Conservation (phyloP, 2,329 filamentous ascomycete genomes). For the Alternaria triticina region DNA sequence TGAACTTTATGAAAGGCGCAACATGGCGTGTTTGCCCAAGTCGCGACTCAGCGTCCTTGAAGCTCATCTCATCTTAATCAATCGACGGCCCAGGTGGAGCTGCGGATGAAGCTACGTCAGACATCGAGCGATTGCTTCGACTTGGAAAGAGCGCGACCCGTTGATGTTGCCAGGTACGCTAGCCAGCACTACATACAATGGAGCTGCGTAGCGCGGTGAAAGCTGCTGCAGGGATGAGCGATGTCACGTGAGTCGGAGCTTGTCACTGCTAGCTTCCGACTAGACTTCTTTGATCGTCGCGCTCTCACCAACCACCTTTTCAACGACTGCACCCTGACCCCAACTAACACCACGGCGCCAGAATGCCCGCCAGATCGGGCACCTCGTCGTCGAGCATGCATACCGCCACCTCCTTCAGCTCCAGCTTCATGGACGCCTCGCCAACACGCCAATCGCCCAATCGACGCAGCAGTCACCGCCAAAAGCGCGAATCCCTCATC, state of each 20-base stretch:
- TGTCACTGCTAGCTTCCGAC: slow-evolving; percentile 8
- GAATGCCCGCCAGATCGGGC: slow-evolving; percentile 42
- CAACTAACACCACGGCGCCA: slow-evolving; percentile 13
- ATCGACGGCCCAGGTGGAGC: background rate
- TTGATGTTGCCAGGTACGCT: background rate
- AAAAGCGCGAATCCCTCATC: slow-evolving; percentile 31
- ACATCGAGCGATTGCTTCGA: background rate
- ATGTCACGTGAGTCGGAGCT: slow-evolving; percentile 18
- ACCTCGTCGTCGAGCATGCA: slow-evolving; percentile 45
- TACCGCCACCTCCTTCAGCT: slow-evolving; percentile 40
- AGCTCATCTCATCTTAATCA: slow-evolving; percentile 1
- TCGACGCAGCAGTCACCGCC: slow-evolving; percentile 32
- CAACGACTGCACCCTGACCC: slow-evolving; percentile 11
- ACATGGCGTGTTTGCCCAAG: slow-evolving; percentile 5
- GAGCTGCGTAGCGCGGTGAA: slow-evolving; percentile 3
- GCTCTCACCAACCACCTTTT: slow-evolving; percentile 33
- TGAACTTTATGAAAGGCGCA: background rate
- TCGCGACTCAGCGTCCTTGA: slow-evolving; percentile 4
- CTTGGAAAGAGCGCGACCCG: background rate
- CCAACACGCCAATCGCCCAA: slow-evolving; percentile 42
- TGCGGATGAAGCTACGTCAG: background rate
- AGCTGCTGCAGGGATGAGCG: slow-evolving; percentile 20
- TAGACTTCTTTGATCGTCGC: slow-evolving; percentile 12
- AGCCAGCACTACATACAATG: background rate
- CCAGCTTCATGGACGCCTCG: slow-evolving; percentile 40